phyloP scores from a whole-genome alignment of 164 flowering plant species.

The Pachysandra terminalis region DNA sequence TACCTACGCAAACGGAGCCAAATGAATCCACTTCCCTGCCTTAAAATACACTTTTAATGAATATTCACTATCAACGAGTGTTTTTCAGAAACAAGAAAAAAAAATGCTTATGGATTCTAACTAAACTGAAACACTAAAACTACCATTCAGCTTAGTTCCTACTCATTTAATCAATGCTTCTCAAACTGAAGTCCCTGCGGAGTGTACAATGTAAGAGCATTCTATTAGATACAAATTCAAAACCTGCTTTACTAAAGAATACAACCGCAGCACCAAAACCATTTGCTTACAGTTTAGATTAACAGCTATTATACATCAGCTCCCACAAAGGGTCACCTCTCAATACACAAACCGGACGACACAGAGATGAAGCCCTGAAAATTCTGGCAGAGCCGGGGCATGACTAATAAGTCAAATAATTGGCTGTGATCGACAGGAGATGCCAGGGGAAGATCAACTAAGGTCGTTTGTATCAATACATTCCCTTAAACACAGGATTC shows the following conservation, averaged over 20 bases:
- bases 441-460: not conserved
- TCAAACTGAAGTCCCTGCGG: not conserved
- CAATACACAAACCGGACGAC: slow-evolving; percentile 6
- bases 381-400: not conserved
- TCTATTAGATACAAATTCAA: slow-evolving; percentile 6
- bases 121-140: slow-evolving; percentile 31
- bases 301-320: slow-evolving; percentile 29
- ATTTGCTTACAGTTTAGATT: slow-evolving; percentile 17
- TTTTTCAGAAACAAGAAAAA: too few relatives aligned
- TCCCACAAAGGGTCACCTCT: slow-evolving; percentile 8
- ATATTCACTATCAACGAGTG: not conserved
- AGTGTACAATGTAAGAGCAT: slow-evolving; percentile 5
- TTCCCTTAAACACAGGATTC: slow-evolving; percentile 95
- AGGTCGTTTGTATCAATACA: slow-evolving; percentile 48
- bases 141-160: slow-evolving; percentile 22
- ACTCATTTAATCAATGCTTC: slow-evolving; percentile 11
- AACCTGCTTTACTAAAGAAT: slow-evolving; percentile 21
- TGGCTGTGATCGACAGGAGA: not conserved
- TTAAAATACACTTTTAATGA: not conserved
- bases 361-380: not conserved
- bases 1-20: too few relatives aligned
- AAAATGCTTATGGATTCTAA: slow-evolving; percentile 19
- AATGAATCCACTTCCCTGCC: not conserved
- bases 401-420: not conserved
- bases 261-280: slow-evolving; percentile 14